Evolutionary conservation across 1,284 basidiomycete species (phyloP), one percentile per base, ranked within the genome.

Genomic region (Sanghuangporus baumii): DNA sequence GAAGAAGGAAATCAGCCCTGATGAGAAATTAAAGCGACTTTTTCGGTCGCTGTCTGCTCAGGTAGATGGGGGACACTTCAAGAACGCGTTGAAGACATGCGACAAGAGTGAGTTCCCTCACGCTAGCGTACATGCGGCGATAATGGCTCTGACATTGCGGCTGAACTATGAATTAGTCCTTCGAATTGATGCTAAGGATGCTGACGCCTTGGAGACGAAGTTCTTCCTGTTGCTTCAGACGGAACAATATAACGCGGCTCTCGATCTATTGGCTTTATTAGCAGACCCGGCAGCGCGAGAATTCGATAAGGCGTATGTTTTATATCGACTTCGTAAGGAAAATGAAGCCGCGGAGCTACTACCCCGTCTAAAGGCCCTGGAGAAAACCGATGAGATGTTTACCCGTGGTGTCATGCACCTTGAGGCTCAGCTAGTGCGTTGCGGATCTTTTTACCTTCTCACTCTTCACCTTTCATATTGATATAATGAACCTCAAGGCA

Each of bases 21-120:
- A 80, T 26, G 90, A 92, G 67, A 78, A 83, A 59, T 73, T 90
- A 59, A 88, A 85, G 68, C 83, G 85, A 50, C 78, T 92, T 58
- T 94, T 93, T 74, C 84, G 82, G 59, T 89, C 90, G 56, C 76
- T 95, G 20, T 87, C 86, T 70, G 88, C 91, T 23, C 93, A 94
- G 71, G 86, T 94, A 68, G 90, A 94, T 67, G 90, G 89, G 38
- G 89, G 88, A 2, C 86, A 92, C 74, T 88, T 90, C 71, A 76
- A 78, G 62, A 93, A 90, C 72, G 91, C 91, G 36, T 81, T 93
- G 71, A 92, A 88, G 81, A 94, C 92, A 65, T 94, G 91, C 79
- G 89, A 92, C 76, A 93, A 92, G 78, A 90, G 93, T 91, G 70
- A 67, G 85, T 81, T 62, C 37, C 43, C 9, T 20, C 52, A 60